phyloP scores from a whole-genome alignment of 768 basidiomycete species.

The Suillus paluster region DNA sequence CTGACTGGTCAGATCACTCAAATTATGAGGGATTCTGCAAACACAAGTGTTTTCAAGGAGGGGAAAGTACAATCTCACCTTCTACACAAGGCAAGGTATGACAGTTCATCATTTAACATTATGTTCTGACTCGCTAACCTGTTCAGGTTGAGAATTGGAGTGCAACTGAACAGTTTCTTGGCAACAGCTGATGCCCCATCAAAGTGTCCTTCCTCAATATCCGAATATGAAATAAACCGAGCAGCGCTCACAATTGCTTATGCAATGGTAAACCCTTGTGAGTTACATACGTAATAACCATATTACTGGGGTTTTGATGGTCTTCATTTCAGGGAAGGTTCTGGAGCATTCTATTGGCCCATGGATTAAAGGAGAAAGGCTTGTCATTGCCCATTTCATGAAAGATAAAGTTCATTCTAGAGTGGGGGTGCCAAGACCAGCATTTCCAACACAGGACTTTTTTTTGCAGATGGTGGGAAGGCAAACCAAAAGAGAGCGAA shows the following conservation, averaged over 20 bases:
- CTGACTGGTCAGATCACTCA: too few species aligned
- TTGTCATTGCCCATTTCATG: not conserved
- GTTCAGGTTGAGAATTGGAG: too few species aligned
- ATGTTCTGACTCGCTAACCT: too few species aligned
- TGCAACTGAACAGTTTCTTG: too few species aligned
- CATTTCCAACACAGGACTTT: not conserved
- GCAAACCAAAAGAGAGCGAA: not conserved
- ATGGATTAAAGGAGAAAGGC: not conserved
- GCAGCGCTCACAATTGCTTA: not conserved
- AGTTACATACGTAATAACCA: not conserved
- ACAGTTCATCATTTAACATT: too few species aligned
- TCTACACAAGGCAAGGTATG: too few species aligned
- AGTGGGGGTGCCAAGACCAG: not conserved
- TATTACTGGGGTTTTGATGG: not conserved
- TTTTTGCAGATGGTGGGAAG: not conserved
- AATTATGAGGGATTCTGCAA: too few species aligned
- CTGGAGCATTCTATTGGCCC: not conserved
- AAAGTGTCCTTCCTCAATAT: too few species aligned
- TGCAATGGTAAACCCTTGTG: not conserved
- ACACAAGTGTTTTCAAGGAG: too few species aligned
- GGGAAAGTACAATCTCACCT: too few species aligned
- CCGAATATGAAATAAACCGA: not conserved
- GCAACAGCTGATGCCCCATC: too few species aligned
- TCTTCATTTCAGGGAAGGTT: not conserved
- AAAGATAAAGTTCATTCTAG: constrained; percentile 2